A percentile compares a stretch with the other conserved stretches of the same genome.
Conservation (phyloP, 2,329 filamentous ascomycete species). For the Westerdykella aurantiaca region DNA sequence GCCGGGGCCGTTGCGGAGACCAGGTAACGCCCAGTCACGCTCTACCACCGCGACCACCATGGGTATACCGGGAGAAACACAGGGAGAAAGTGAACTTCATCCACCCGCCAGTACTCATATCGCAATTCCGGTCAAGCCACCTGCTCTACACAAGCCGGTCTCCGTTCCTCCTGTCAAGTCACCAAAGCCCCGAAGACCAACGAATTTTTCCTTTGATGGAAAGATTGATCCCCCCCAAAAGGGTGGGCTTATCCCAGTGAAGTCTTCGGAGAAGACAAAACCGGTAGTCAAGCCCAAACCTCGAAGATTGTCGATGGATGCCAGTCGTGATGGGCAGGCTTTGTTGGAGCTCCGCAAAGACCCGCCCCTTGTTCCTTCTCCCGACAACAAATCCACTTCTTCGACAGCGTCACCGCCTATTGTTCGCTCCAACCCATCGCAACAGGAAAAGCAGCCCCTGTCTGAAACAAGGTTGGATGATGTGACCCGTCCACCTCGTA, state of each 20-base stretch:
- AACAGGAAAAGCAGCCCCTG: slow-evolving; percentile 14
- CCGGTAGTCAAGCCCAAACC: slow-evolving; percentile 7
- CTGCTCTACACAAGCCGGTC: slow-evolving; percentile 8
- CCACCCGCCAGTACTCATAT: background rate
- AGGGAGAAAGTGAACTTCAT: slow-evolving; percentile 12
- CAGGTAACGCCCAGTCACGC: slow-evolving; percentile 13
- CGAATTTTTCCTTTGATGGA: slow-evolving; percentile 26
- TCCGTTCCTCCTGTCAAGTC: slow-evolving; percentile 32
- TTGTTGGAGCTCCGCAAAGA: slow-evolving; percentile 13
- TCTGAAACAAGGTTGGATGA: slow-evolving; percentile 22
- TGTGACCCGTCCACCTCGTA: slow-evolving; percentile 12
- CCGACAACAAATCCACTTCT: slow-evolving; percentile 23
- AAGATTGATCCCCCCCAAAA: slow-evolving; percentile 9
- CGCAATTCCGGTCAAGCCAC: slow-evolving; percentile 10
- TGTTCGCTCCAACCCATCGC: slow-evolving; percentile 15
- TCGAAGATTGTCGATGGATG: background rate
- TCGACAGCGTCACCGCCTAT: slow-evolving; percentile 15
- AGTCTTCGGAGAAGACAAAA: no score
- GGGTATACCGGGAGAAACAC: slow-evolving; percentile 10
- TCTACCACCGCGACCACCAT: slow-evolving; percentile 8
- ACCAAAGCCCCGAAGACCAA: slow-evolving; percentile 39
- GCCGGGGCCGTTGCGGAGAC: slow-evolving; percentile 7
- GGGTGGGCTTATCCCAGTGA: no score
- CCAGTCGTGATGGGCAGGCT: background rate
- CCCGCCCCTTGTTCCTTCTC: slow-evolving; percentile 19